These are phyloP conservation scores for Suhomyces atakaporum DNA, from an alignment of 1,139 yeast genomes.

Conservation along the genomic window DNA sequence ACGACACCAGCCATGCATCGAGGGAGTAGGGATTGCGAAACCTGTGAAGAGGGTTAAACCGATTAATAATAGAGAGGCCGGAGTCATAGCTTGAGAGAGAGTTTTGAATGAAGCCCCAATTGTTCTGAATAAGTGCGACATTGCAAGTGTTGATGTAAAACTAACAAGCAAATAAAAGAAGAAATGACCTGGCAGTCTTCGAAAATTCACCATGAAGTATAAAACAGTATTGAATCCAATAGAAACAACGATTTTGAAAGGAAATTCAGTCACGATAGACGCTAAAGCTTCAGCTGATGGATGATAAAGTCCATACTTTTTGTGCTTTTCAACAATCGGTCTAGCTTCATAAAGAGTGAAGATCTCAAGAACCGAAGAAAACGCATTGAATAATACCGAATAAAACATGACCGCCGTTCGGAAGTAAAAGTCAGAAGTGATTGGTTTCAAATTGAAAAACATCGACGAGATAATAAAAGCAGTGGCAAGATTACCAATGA, in stretches of 20 bases:
- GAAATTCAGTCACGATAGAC: slow-evolving; percentile 66
- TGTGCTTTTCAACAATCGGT: slow-evolving; percentile 78
- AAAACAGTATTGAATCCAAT: slow-evolving; percentile 59
- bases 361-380: slow-evolving; percentile 72
- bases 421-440: slow-evolving; percentile 54
- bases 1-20: slow-evolving; percentile 75
- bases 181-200: slow-evolving; percentile 67
- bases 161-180: slow-evolving; percentile 64
- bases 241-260: slow-evolving; percentile 57
- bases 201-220: slow-evolving; percentile 69
- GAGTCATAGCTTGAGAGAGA: slow-evolving; percentile 69
- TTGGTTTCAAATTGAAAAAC: slow-evolving; percentile 58
- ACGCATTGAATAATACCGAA: slow-evolving; percentile 75
- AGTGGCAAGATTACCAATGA: slow-evolving; percentile 70
- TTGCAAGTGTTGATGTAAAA: slow-evolving; percentile 55
- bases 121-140: slow-evolving; percentile 74
- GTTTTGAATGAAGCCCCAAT: slow-evolving; percentile 66
- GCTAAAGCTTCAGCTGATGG: slow-evolving; percentile 80
- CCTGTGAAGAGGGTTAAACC: slow-evolving; percentile 74
- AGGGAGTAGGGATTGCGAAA: slow-evolving; percentile 65
- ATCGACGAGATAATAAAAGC: slow-evolving; percentile 73
- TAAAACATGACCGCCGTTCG: slow-evolving; percentile 77
- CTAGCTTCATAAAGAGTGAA: slow-evolving; percentile 69
- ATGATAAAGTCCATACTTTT: slow-evolving; percentile 70
- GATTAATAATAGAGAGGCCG: slow-evolving; percentile 63